These are phyloP conservation scores for Malus sylvestris DNA, from an alignment of 306 rosid genomes.

Conservation along the genomic window DNA sequence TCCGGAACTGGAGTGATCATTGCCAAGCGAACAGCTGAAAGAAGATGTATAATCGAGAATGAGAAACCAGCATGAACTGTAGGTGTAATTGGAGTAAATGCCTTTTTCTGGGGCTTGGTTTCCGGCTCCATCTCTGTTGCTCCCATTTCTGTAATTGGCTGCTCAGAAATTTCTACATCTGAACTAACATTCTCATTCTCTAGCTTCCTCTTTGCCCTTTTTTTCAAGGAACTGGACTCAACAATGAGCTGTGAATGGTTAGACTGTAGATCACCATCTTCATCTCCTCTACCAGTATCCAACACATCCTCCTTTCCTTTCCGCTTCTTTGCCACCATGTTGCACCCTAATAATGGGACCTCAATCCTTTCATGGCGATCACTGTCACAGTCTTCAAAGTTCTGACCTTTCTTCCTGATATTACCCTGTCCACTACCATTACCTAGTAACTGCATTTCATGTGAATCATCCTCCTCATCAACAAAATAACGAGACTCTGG, in stretches of 20 bases:
- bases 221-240: slow-evolving; percentile 45
- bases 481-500: slow-evolving; percentile 31
- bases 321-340: slow-evolving; percentile 50
- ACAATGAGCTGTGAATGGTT: slow-evolving; percentile 27
- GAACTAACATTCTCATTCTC: slow-evolving; percentile 48
- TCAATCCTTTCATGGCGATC: slow-evolving; percentile 49
- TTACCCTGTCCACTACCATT: slow-evolving; percentile 51
- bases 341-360: slow-evolving; percentile 66
- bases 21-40: slow-evolving; percentile 92
- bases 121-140: slow-evolving; percentile 66
- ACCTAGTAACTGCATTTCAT: slow-evolving; percentile 30
- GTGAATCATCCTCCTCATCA: slow-evolving; percentile 52
- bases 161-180: slow-evolving; percentile 60
- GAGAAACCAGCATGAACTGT: slow-evolving; percentile 93
- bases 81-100: slow-evolving; percentile 78
- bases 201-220: slow-evolving; percentile 60
- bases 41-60: slow-evolving; percentile 87
- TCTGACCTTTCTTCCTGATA: slow-evolving; percentile 44
- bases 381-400: slow-evolving; percentile 31
- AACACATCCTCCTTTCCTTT: slow-evolving; percentile 47
- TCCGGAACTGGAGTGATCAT: slow-evolving; percentile 65
- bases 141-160: slow-evolving; percentile 38
- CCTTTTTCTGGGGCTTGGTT: slow-evolving; percentile 72
- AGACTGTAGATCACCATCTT: slow-evolving; percentile 36
- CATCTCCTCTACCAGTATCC: slow-evolving; percentile 42